Percentiles rank a stretch among this genome's conserved stretches.
Evolutionary conservation across 1,284 basidiomycete genomes (phyloP).

Genomic region (Ustilago curta): DNA sequence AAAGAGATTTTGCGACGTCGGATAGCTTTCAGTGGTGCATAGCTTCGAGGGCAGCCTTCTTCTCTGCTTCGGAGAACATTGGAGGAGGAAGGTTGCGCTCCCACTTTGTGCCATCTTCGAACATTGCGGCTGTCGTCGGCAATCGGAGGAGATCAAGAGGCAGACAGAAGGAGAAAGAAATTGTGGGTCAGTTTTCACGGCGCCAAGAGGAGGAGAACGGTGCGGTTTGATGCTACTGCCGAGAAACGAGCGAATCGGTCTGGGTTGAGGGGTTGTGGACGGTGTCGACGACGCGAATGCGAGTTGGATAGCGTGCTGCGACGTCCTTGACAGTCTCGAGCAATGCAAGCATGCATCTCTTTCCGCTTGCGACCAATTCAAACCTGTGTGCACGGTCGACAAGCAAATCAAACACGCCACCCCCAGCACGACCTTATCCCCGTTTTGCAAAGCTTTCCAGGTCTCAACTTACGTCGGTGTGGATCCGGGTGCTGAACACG

Average conservation of each 20-base stretch:
- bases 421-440: not conserved
- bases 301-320: no score
- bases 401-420: not conserved
- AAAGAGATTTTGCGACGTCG: not conserved
- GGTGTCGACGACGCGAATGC: no score
- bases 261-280: no score
- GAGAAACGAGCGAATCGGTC: no score
- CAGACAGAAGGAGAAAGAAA: not conserved
- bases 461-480: conserved; percentile 79
- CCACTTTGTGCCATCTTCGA: conserved; percentile 68
- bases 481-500: conserved; percentile 85
- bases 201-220: not conserved
- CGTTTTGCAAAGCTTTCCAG: not conserved
- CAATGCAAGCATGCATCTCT: no score
- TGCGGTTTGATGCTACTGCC: not conserved
- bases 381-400: not conserved
- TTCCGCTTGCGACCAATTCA: no score
- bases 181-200: conserved; percentile 12
- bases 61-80: conserved; percentile 67
- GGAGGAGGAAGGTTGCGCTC: conserved; percentile 62
- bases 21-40: conserved; percentile 29
- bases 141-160: not conserved
- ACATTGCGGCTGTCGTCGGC: conserved; percentile 59
- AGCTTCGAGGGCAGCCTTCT: conserved; percentile 65
- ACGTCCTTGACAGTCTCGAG: no score